Evolutionary conservation across 257 asterid species (phyloP), one percentile per base, ranked within the genome.

Genomic region (Anisodus tanguticus): DNA sequence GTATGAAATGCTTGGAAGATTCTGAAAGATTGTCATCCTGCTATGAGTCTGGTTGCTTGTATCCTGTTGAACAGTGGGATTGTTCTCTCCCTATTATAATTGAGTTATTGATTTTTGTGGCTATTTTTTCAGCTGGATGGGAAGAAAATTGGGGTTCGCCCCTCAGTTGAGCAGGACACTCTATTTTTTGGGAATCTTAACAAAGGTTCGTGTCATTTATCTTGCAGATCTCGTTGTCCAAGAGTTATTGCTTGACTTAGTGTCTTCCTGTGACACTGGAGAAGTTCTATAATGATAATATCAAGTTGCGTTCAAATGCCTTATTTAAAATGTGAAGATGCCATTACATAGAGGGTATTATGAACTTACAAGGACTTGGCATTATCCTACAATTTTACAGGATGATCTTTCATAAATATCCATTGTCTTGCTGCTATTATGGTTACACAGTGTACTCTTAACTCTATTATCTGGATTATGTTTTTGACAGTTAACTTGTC

Each of bases 61-160:
- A 49, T 19, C 4, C 13, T 49, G 80, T 47, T 74, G 45, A 49
- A 49, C 62, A 49, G 22, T 74, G 81, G 59, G 12, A 11, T 49
- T 22, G 22, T 74, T 74, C 22, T 51, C 62, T 66, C 45, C 66
- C 49, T 53, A 26, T 31, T 51, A 53, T 37, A 49, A 0, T 26
- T 53, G 26, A 49, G 35, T 31, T 31, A 77, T 53, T 53, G 31
- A 4, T 77, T 31, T 71, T 53, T 77, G 82, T 53, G 60, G 80
- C 51, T 51, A 31, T 47, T 67, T 19, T 85, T 89, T 87, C 97
- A 95, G 99, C 78, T 95, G 63, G 93, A 94, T 51, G 99, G 99
- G 41, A 94, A 91, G 94, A 90, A 90, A 89, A 92, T 95, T 82
- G 97, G 98, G 79, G 93, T 95, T 87, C 95, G 91, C 76, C 98